These are phyloP conservation scores for Arabidopsis suecica DNA, from an alignment of 345 rosid genomes.

Conservation along the genomic window DNA sequence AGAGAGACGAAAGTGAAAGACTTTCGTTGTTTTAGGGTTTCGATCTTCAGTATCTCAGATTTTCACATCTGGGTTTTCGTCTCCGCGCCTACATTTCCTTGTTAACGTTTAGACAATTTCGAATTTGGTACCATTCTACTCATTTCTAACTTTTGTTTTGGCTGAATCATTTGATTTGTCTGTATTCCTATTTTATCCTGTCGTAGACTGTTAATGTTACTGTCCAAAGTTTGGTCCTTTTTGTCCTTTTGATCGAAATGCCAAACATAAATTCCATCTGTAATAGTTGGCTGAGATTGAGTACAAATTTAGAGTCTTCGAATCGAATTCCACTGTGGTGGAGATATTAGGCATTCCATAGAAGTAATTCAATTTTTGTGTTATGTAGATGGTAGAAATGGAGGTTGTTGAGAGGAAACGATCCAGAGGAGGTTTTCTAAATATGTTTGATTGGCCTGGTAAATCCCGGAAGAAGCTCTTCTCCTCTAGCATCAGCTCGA, in stretches of 20 bases:
- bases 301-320: not conserved
- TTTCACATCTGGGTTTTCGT: slow-evolving; percentile 24
- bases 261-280: not conserved
- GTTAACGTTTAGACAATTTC: not conserved
- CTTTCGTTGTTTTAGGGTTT: slow-evolving; percentile 35
- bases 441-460: slow-evolving; percentile 85
- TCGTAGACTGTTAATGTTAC: slow-evolving; percentile 9
- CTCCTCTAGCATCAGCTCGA: slow-evolving; percentile 46
- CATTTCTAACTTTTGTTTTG: not conserved
- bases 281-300: slow-evolving; percentile 1
- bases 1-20: slow-evolving; percentile 10
- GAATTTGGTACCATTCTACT: slow-evolving; percentile 26
- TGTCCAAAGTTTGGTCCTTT: slow-evolving; percentile 34
- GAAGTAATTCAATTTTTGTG: slow-evolving; percentile 34
- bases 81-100: slow-evolving; percentile 8
- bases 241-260: slow-evolving; percentile 10
- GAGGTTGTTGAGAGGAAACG: slow-evolving; percentile 70
- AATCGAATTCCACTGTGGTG: not conserved
- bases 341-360: not conserved
- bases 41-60: not conserved
- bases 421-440: slow-evolving; percentile 72
- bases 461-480: slow-evolving; percentile 85
- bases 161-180: slow-evolving; percentile 33
- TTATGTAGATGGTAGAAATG: slow-evolving; percentile 54
- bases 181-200: slow-evolving; percentile 20